Percentiles rank a stretch among this genome's conserved stretches.
phyloP scores from a whole-genome alignment of 331 rosid species.

The Rhamnella rubrinervis region DNA sequence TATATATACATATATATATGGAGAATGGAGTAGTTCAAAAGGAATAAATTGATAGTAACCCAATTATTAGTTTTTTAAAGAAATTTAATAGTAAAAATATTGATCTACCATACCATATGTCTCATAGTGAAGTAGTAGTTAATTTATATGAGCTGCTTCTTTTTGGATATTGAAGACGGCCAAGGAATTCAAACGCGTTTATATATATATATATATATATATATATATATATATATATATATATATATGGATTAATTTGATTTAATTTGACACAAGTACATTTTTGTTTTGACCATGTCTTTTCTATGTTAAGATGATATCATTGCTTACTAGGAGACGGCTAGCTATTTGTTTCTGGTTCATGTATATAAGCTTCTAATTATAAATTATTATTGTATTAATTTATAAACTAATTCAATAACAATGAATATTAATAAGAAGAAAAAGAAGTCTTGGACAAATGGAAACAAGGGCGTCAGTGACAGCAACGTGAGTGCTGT shows the following conservation, averaged over 20 bases:
- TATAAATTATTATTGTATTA: no score
- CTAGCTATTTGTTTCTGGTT: constrained; percentile 4
- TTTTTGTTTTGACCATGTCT: constrained; percentile 22
- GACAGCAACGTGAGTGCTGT: constrained; percentile 61
- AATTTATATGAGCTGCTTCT: constrained; percentile 36
- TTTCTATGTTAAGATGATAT: constrained; percentile 20
- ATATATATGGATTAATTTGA: not conserved
- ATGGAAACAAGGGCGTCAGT: constrained; percentile 35
- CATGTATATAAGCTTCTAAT: not conserved
- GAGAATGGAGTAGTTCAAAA: constrained; percentile 51
- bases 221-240: no score
- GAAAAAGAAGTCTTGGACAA: constrained; percentile 22
- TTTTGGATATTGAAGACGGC: constrained; percentile 36
- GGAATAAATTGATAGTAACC: constrained; percentile 48
- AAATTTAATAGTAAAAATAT: constrained; percentile 24
- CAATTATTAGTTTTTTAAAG: constrained; percentile 15
- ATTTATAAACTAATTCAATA: no score
- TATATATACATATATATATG: not conserved
- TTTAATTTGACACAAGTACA: not conserved
- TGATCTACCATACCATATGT: constrained; percentile 42
- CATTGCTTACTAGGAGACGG: constrained; percentile 29
- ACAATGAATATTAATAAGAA: constrained; percentile 18
- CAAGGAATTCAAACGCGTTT: not conserved
- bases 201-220: no score
- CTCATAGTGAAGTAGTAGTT: constrained; percentile 38